phyloP scores from a whole-genome alignment of 768 basidiomycete genomes.

The Gloeopeniophorella convolvens region DNA sequence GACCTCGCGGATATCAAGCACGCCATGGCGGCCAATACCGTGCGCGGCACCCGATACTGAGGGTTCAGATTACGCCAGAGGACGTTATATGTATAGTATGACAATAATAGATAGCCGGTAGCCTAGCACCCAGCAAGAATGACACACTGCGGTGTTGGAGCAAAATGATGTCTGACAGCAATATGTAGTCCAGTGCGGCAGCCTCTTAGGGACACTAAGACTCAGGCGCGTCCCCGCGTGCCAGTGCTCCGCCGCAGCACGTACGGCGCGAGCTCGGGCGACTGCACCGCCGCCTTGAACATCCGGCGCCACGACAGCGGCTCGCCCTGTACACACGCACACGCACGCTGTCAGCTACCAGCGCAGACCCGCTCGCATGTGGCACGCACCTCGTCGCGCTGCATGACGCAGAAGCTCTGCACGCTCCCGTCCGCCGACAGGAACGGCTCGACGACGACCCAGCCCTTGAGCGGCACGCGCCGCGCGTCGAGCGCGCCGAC shows the following conservation, averaged over 20 bases:
- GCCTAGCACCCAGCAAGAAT: not conserved
- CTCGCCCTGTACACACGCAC: conserved; percentile 46
- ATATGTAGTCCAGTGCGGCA: too few relatives aligned
- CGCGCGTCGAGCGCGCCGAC: conserved; percentile 68
- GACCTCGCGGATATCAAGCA: conserved; percentile 37
- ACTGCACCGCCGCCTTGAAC: conserved; percentile 58
- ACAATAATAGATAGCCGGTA: not conserved
- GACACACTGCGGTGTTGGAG: too few relatives aligned
- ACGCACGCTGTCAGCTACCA: not conserved
- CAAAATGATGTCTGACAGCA: too few relatives aligned
- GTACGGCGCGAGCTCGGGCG: conserved; percentile 48
- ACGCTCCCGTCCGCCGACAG: conserved; percentile 34
- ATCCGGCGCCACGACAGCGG: conserved; percentile 74
- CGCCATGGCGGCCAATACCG: conserved; percentile 24
- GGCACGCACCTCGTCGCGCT: conserved; percentile 52
- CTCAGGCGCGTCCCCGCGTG: too few relatives aligned
- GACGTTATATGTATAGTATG: not conserved
- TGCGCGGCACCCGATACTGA: conserved; percentile 16
- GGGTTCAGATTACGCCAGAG: not conserved
- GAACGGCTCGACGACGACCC: conserved; percentile 66
- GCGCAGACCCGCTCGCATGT: not conserved
- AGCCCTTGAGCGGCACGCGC: conserved; percentile 62
- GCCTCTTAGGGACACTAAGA: too few relatives aligned
- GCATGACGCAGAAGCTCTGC: conserved; percentile 67
- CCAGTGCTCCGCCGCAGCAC: conserved; percentile 37